These are phyloP conservation scores for Hanseniaspora guilliermondii DNA, from an alignment of 805 yeast genomes.

Conservation along the genomic window DNA sequence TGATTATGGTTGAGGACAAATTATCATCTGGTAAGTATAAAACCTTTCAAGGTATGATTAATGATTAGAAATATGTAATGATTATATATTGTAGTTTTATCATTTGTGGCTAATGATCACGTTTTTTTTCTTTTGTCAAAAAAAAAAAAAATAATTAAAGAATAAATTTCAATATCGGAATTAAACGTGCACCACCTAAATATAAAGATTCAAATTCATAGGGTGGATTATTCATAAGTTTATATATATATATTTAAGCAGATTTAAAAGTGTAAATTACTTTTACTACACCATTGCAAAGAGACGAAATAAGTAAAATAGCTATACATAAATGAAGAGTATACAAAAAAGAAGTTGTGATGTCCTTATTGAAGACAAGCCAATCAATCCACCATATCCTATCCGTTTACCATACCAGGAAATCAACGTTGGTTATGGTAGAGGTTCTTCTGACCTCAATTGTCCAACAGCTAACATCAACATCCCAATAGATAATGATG, in stretches of 20 bases:
- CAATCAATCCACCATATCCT: conserved; percentile 39
- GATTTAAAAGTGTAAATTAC: too few species aligned
- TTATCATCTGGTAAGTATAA: conserved; percentile 34
- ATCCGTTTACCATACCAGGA: conserved; percentile 33
- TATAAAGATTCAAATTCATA: too few species aligned
- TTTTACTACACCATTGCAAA: too few species aligned
- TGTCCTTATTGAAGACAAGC: conserved; percentile 26
- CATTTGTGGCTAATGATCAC: background rate
- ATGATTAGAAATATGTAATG: conserved; percentile 16
- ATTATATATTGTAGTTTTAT: too few species aligned
- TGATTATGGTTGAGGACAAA: conserved; percentile 76
- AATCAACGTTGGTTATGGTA: conserved; percentile 76
- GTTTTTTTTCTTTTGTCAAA: too few species aligned
- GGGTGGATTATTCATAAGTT: too few species aligned
- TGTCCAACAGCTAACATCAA: conserved; percentile 92
- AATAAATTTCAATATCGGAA: too few species aligned
- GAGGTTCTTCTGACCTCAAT: conserved; percentile 89
- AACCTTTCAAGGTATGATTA: conserved; percentile 27
- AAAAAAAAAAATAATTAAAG: too few species aligned
- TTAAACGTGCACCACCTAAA: too few species aligned
- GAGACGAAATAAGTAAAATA: background rate
- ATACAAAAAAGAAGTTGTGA: conserved; percentile 19
- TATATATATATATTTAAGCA: too few species aligned
- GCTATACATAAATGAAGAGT: background rate
- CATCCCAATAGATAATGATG: conserved; percentile 35